phyloP scores from a whole-genome alignment of 495 filamentous ascomycete genomes.

The Aspergillus bridgeri region DNA sequence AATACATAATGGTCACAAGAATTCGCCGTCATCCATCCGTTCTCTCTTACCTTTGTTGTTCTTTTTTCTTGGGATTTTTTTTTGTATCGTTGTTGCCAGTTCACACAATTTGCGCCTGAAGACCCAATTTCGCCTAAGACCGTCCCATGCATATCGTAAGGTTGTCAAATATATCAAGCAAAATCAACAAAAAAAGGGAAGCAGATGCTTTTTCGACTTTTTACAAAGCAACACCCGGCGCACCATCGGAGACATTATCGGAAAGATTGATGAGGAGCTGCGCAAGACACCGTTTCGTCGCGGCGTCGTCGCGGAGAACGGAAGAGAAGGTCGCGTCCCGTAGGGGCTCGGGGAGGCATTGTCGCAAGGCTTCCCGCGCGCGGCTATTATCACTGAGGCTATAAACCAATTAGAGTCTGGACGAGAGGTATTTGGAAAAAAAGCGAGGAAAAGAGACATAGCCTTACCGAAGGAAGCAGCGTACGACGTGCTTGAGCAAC shows the following conservation, averaged over 20 bases:
- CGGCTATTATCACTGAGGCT: constrained; percentile 95
- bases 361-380: constrained; percentile 89
- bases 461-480: constrained; percentile 88
- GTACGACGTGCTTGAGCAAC: constrained; percentile 94
- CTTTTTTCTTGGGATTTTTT: constrained; percentile 14
- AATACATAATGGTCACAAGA: constrained; percentile 33
- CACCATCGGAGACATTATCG: constrained; percentile 77
- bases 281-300: constrained; percentile 95
- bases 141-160: constrained; percentile 51
- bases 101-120: constrained; percentile 43
- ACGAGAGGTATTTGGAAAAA: not conserved
- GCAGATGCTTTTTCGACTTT: constrained; percentile 27
- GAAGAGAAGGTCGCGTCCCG: constrained; percentile 96
- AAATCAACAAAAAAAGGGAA: constrained; percentile 34
- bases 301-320: constrained; percentile 93
- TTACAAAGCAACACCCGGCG: constrained; percentile 48
- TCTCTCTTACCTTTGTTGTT: constrained; percentile 10
- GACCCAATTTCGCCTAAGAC: constrained; percentile 47
- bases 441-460: not conserved
- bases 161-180: constrained; percentile 37
- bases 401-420: constrained; percentile 20
- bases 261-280: constrained; percentile 96
- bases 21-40: not conserved
- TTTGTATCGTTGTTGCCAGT: constrained; percentile 16
- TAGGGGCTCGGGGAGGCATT: constrained; percentile 94